phyloP scores from a whole-genome alignment of 495 filamentous ascomycete species.

The Podospora bellae-mahoneyi region DNA sequence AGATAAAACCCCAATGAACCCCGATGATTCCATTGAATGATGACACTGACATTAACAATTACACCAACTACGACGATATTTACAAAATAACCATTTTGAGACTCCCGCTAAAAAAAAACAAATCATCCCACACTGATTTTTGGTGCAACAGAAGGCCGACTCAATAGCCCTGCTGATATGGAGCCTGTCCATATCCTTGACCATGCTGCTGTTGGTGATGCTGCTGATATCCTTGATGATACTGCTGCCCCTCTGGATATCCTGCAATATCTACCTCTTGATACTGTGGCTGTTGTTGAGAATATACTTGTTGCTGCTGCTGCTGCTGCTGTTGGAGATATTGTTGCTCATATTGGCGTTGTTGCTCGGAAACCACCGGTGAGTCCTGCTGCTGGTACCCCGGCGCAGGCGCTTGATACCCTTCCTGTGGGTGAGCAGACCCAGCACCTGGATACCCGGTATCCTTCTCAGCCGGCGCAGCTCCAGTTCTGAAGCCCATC shows the following conservation, averaged over 20 bases:
- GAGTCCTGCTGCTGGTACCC: background rate
- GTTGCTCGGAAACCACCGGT: background rate
- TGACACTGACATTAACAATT: no score
- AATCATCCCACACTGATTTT: background rate
- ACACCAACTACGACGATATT: background rate
- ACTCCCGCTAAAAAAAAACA: background rate
- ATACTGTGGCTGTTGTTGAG: background rate
- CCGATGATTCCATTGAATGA: no score
- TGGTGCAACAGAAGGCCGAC: background rate
- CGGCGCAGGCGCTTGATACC: background rate
- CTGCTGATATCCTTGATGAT: background rate
- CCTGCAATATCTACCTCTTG: conserved; percentile 1
- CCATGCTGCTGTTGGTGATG: background rate
- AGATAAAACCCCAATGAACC: no score
- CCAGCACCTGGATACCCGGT: background rate
- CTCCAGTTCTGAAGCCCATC: background rate
- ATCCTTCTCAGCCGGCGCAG: background rate
- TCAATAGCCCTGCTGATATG: background rate
- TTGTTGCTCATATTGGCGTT: background rate
- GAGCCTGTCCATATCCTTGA: background rate
- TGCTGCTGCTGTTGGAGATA: background rate
- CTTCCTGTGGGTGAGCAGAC: background rate
- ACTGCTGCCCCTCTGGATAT: background rate
- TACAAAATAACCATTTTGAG: background rate
- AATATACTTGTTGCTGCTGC: background rate